Evolutionary conservation across 2,329 filamentous ascomycete species (phyloP), one percentile per base, ranked within the genome.

Genomic region (Xylariales sp.): DNA sequence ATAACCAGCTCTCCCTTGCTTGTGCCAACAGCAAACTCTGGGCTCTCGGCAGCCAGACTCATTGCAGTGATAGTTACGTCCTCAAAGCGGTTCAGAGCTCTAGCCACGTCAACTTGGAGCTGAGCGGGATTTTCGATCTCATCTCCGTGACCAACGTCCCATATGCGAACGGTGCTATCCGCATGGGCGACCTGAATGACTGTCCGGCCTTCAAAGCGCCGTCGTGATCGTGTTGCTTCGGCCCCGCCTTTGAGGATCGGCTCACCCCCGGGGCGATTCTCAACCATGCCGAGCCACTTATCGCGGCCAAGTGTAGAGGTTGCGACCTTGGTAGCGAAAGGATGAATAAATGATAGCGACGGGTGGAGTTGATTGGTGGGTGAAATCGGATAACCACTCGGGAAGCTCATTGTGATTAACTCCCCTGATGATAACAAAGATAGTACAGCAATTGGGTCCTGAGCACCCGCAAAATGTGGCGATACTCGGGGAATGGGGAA

Each of bases 311-410:
- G 84, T 12, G 88, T 87, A 9, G 93, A 87, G n/a, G 97, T 84
- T 16, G 88, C 86, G 59, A 92, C 84, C 58, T 90, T 89, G 62
- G 89, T 91, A 65, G 96, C 89, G 77, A 97, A 98, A 0, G 96
- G 96, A 76, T 97, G 94, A 6, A 97, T 91, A 70, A 97, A 92
- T 1, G 92, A 92, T 53, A 97, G 82, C 2, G 92, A 97, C 0
- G 94, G 88, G 75, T 97, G 95, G 5, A 99, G 86, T 80, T 97
- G 93, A 75, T 97, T 97, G 3, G 94, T 97, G 1, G 96, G 94
- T 34, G 90, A 92, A 63, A 98, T 97, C 0, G 93, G 91, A 78
- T 94, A 92, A 34, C 96, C 96, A 55, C 91, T 96, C 0, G 96
- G 96, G 76, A 98, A 98, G 74, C 91, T 97, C 78, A 98, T 82